These are phyloP conservation scores for Fusarium praegraminearum DNA, from an alignment of 2,329 filamentous ascomycete genomes.

Conservation along the genomic window DNA sequence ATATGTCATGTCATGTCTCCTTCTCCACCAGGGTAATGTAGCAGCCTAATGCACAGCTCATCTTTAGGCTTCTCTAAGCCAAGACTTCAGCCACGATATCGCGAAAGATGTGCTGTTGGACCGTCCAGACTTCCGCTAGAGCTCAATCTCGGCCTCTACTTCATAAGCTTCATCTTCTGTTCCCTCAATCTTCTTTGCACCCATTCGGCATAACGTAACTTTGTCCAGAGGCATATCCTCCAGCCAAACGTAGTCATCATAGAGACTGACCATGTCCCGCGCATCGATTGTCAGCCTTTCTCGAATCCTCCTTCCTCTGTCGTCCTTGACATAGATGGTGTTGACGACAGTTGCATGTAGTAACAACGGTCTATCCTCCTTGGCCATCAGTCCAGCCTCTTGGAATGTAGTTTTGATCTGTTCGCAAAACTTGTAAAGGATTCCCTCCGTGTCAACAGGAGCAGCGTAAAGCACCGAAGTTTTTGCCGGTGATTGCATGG, in stretches of 20 bases:
- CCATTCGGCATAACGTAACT: conserved; percentile 88
- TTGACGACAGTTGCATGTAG: conserved; percentile 90
- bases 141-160: conserved; percentile 62
- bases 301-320: conserved; percentile 40
- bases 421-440: conserved; percentile 69
- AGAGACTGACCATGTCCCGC: conserved; percentile 66
- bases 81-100: not conserved
- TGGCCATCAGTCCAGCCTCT: conserved; percentile 66
- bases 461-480: conserved; percentile 75
- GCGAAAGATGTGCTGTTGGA: not conserved
- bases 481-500: conserved; percentile 70
- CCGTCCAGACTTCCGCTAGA: conserved; percentile 49
- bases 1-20: not conserved
- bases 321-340: conserved; percentile 77
- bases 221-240: conserved; percentile 73
- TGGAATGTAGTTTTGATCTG: conserved; percentile 66
- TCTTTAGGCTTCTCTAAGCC: conserved; percentile 1
- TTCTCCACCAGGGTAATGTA: not conserved
- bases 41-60: not conserved
- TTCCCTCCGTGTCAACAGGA: conserved; percentile 65
- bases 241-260: conserved; percentile 77
- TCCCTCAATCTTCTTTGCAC: conserved; percentile 74
- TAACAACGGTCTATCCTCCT: conserved; percentile 72
- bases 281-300: conserved; percentile 66
- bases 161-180: conserved; percentile 67